Base-by-base conservation (phyloP, 306 rosid genomes). In the Mimosa bimucronata region DNA sequence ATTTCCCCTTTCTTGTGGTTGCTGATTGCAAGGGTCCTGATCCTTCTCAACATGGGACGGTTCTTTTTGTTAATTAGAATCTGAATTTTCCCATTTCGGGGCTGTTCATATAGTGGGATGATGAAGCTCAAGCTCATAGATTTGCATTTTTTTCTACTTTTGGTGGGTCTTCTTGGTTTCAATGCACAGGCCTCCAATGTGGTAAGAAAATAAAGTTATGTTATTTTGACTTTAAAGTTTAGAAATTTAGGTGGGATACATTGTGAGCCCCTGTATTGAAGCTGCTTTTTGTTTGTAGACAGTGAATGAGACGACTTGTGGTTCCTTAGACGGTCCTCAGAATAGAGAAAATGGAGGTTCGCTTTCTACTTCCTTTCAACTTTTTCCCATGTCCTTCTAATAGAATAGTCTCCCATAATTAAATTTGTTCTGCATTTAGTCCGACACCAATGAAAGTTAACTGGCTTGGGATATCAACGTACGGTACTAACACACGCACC, bases 251-350 rank as follows among this genome's bases (percentile, higher is more conserved):
- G 0, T 31, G 8, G 25, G n/a, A 14, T 13, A 9, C 5, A 26
- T 15, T 78, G 64, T 55, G 46, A 78, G 68, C 28, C 29, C 15
- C 46, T 77, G 70, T 38, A 55, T 48, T 3, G 64, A 48, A 66
- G 46, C 21, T 85, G 67, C 28, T 31, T 69, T 40, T 76, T 62
- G 29, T 26, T 83, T 69, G 55, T 46, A 86, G 89, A 78, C 83
- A 64, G 73, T 80, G 18, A 83, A 83, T 50, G 85, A 83, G 62
- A 83, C 53, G 16, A 38, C 83, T 69, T 80, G 89, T 38, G 83
- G 83, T 52, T 11, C 50, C 75, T 60, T 78, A 28, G 40, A 42
- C 15, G 53, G n/a, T 42, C 29, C 74, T 23, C 37, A 12, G 83
- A 68, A 15, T 11, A 73, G 81, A 77, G 69, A 80, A 29, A 16